Evolutionary conservation across 345 rosid genomes (phyloP).

Genomic region (Eutrema heterophyllum): DNA sequence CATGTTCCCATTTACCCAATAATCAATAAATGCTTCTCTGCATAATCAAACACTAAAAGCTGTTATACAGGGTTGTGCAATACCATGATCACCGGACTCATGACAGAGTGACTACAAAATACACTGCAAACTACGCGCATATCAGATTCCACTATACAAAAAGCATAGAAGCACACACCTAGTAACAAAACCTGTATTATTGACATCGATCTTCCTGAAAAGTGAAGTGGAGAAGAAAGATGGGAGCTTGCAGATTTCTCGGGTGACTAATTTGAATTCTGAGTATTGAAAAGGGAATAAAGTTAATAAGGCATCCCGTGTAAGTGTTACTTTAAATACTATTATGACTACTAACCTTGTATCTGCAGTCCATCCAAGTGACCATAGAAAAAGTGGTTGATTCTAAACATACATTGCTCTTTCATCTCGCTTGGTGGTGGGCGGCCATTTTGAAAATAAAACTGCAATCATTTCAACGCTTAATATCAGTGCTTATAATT

Average conservation of each 20-base stretch:
- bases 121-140: neutral
- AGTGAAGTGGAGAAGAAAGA: conserved; percentile 75
- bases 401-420: conserved; percentile 61
- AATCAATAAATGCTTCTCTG: conserved; percentile 82
- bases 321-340: neutral
- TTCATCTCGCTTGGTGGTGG: conserved; percentile 75
- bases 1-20: conserved; percentile 75
- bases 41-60: neutral
- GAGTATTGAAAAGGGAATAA: neutral
- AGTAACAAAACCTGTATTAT: conserved; percentile 52
- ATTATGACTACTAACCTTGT: conserved; percentile 42
- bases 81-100: neutral
- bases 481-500: neutral
- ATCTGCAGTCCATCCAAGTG: conserved; percentile 64
- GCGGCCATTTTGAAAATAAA: conserved; percentile 86
- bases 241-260: conserved; percentile 91
- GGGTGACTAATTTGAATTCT: conserved; percentile 67
- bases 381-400: conserved; percentile 67
- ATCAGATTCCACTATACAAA: neutral
- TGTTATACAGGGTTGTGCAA: neutral
- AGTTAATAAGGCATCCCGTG: neutral
- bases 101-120: neutral
- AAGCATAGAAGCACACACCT: conserved; percentile 46
- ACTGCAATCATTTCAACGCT: conserved; percentile 47
- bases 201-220: conserved; percentile 66